Evolutionary conservation across 2,329 filamentous ascomycete genomes (phyloP), one percentile per base, ranked within the genome.

Genomic region (Aureobasidium namibiae): DNA sequence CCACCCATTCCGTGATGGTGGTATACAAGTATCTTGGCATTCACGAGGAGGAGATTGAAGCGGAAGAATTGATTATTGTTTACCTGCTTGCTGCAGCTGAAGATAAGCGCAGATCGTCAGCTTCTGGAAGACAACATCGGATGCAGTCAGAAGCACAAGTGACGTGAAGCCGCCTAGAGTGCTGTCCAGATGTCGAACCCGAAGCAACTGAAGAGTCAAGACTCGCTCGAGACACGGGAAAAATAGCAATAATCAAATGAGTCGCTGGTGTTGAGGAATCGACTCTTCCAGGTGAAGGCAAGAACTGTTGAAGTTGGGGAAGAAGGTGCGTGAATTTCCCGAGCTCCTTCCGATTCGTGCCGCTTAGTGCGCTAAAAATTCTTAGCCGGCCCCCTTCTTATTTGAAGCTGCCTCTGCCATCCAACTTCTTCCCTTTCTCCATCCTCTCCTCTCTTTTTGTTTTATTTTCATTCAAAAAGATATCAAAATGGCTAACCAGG

Each of bases 401-500:
- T 59, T 59, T 50, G 46, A 45, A 53, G 34, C 57, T 53, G 46
- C 31, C 33, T 50, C 45, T 36, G 31, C 45, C 45, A 42, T 45
- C 39, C 33, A 36, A 45, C 56, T 53, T 54, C 57, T 54, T 53
- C 58, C 41, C 50, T 60, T 52, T 54, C 60, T 63, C 63, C 58
- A 64, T 63, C 63, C 52, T 61, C 59, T 66, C 52, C 60, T 62
- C 66, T 74, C 69, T 66, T 64, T 65, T 67, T 58, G 56, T 36
- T 62, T 57, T 58, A 58, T 48, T 63, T 45, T 60, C 60, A 61
- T 63, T 56, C 59, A 60, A 67, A 70, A 78, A 61, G 38, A 36
- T 64, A 63, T 65, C 69, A 67, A 61, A 65, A 72, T 72, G 69
- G 62, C 67, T 67, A 70, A 68, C 66, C 78, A 82, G 72, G 67